Percentiles rank a stretch among this genome's conserved stretches.
Evolutionary conservation across 176 grass and related monocot genomes (phyloP).

Genomic region (Eragrostis curvula): DNA sequence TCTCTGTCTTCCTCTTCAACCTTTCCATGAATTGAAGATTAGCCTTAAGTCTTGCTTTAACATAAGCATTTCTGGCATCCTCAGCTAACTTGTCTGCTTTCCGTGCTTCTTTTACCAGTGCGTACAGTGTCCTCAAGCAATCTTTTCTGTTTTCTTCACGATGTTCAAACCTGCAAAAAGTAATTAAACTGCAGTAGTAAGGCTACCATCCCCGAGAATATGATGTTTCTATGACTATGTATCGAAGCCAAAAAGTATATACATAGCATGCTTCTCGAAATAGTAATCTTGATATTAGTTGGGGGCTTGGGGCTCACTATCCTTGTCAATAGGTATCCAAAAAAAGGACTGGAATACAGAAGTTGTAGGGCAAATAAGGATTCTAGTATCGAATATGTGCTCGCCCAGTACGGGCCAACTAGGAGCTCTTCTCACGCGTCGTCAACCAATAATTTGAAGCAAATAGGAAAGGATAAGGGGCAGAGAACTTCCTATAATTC

Average conservation of each 20-base stretch:
- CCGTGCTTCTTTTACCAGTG: constrained; percentile 70
- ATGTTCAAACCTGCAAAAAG: constrained; percentile 68
- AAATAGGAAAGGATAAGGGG: not conserved
- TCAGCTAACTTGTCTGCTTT: constrained; percentile 76
- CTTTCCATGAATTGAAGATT: constrained; percentile 88
- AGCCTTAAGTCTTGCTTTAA: constrained; percentile 71
- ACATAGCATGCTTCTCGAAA: not conserved
- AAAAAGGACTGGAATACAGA: not conserved
- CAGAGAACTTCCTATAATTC: not conserved
- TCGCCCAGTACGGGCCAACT: not conserved
- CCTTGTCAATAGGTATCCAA: not conserved
- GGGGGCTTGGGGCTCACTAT: not conserved
- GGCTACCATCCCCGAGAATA: not conserved
- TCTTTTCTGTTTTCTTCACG: constrained; percentile 97
- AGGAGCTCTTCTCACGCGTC: not conserved
- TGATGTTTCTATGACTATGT: constrained; percentile 7
- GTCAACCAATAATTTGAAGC: not conserved
- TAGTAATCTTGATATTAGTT: not conserved
- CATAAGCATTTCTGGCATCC: constrained; percentile 66
- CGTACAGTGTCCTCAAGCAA: constrained; percentile 86
- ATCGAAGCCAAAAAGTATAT: constrained; percentile 7
- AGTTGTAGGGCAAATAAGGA: not conserved
- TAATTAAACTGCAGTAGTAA: constrained; percentile 38
- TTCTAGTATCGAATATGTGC: too few species aligned
- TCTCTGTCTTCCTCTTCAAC: constrained; percentile 61